Evolutionary conservation across 129 eudicot genomes (phyloP).

Genomic region (Smallanthus sonchifolius): DNA sequence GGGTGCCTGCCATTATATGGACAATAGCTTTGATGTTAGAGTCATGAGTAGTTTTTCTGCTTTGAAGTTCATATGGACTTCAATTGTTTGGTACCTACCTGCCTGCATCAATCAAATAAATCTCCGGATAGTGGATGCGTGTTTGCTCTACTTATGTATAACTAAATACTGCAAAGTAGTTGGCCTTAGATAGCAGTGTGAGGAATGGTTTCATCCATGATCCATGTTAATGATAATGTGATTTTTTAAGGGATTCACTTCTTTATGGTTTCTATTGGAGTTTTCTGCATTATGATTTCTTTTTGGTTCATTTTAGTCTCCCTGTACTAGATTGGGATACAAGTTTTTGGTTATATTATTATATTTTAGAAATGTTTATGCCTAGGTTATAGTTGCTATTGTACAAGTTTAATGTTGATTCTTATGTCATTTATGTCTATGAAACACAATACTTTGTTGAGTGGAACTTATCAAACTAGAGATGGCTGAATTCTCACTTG

Average conservation of each 20-base stretch:
- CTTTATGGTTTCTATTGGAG: neutral
- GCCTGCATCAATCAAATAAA: neutral
- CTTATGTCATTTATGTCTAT: neutral
- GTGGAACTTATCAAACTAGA: neutral
- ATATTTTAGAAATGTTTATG: neutral
- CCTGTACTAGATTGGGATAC: neutral
- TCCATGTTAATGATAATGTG: neutral
- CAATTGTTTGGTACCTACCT: neutral
- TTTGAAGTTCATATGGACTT: neutral
- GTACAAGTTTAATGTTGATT: neutral
- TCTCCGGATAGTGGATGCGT: constrained; percentile 8
- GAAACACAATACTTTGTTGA: neutral
- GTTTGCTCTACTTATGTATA: neutral
- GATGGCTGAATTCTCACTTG: neutral
- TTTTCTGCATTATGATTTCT: neutral
- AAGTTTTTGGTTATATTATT: neutral
- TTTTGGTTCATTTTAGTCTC: neutral
- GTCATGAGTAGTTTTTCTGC: neutral
- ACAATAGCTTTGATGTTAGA: neutral
- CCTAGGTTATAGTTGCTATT: neutral
- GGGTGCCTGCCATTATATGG: neutral
- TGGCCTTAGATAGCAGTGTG: neutral
- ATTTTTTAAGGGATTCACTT: neutral
- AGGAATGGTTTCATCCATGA: neutral
- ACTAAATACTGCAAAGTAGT: neutral